Conservation (phyloP, 345 rosid genomes). For the Acer yangbiense region DNA sequence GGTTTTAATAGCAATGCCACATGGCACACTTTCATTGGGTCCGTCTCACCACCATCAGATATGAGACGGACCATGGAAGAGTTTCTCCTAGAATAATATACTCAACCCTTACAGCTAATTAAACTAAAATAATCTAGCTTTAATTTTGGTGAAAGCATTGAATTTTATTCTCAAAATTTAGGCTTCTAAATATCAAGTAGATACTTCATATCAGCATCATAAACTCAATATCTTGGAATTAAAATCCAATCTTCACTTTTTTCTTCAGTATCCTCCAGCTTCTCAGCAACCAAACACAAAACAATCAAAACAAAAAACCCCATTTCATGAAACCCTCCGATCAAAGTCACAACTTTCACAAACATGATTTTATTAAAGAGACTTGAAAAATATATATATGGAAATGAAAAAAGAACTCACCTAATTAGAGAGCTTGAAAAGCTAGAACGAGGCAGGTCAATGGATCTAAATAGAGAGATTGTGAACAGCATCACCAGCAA, state of each 20-base stretch:
- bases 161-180: conserved; percentile 25
- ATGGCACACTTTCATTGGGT: no score
- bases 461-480: conserved; percentile 8
- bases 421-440: conserved; percentile 1
- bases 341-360: not conserved
- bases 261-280: not conserved
- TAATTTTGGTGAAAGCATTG: not conserved
- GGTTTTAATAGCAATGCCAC: no score
- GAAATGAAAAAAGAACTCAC: not conserved
- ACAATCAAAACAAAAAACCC: not conserved
- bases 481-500: not conserved
- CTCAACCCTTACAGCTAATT: not conserved
- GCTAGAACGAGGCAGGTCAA: not conserved
- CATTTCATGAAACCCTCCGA: not conserved
- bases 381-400: not conserved
- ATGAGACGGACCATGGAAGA: no score
- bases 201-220: not conserved
- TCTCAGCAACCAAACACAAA: conserved; percentile 10
- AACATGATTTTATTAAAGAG: not conserved
- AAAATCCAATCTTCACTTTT: not conserved
- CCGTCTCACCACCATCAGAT: no score
- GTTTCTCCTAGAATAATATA: not conserved
- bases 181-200: not conserved
- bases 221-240: not conserved
- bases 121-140: not conserved